Evolutionary conservation across 2,329 filamentous ascomycete genomes (phyloP).

Genomic region (Penicillium sp.): DNA sequence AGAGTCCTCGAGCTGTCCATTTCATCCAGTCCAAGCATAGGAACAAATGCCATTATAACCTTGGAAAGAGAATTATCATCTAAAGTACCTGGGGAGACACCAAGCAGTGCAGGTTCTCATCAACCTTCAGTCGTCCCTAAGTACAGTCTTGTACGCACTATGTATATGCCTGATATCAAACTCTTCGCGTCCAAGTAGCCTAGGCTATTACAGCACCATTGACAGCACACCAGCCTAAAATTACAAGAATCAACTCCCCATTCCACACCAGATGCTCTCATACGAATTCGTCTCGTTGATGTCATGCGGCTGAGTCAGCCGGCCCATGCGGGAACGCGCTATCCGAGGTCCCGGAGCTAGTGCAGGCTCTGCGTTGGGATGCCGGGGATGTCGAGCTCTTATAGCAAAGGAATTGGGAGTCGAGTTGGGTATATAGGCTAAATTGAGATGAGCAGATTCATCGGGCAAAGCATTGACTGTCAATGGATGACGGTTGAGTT

Average conservation of each 20-base stretch:
- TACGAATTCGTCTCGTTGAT: conserved; percentile 7
- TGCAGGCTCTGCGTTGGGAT: conserved; percentile 17
- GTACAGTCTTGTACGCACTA: neutral
- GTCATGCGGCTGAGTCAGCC: conserved; percentile 21
- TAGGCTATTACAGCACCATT: neutral
- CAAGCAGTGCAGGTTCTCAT: no score
- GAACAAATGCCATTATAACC: neutral
- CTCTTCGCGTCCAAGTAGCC: no score
- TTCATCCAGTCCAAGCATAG: neutral
- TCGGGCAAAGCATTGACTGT: conserved; percentile 5
- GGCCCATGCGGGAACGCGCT: conserved; percentile 16
- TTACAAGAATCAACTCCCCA: no score
- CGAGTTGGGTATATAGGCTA: conserved; percentile 1
- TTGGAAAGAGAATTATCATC: neutral
- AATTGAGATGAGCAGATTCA: neutral
- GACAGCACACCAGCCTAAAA: neutral
- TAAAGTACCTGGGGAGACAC: neutral
- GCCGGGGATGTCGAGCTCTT: conserved; percentile 7
- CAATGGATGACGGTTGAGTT: conserved; percentile 10
- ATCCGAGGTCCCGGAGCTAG: conserved; percentile 22
- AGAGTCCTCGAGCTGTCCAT: neutral
- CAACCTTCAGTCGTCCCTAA: no score
- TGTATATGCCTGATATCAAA: no score
- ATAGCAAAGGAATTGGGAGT: neutral
- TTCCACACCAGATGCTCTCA: neutral